A percentile compares a stretch with the other conserved stretches of the same genome.
Conservation (phyloP, 2,329 filamentous ascomycete genomes). For the Xylaria sp. region DNA sequence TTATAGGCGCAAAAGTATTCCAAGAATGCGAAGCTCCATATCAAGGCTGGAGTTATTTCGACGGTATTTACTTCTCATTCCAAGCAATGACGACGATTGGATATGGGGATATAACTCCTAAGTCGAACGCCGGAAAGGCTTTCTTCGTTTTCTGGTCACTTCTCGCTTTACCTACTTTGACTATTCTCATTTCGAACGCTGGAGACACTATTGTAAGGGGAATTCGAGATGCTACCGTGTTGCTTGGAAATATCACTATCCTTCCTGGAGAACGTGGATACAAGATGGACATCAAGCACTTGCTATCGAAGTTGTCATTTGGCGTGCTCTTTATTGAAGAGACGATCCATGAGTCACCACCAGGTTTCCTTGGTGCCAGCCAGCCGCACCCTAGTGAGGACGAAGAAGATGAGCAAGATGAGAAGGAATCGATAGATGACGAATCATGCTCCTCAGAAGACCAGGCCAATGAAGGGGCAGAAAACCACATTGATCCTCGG, state of each 20-base stretch:
- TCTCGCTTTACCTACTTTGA: conserved; percentile 85
- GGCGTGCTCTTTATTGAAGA: conserved; percentile 50
- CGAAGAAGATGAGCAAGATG: conserved; percentile 26
- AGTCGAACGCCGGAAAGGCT: conserved; percentile 77
- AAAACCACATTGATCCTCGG: neutral
- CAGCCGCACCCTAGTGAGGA: conserved; percentile 34
- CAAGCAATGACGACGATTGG: conserved; percentile 83
- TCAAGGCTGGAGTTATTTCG: conserved; percentile 75
- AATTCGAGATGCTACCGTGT: conserved; percentile 60
- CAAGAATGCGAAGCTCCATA: conserved; percentile 56
- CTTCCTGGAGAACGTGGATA: conserved; percentile 61
- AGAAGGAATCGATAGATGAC: conserved; percentile 32
- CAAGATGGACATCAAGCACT: conserved; percentile 50
- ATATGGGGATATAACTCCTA: conserved; percentile 79
- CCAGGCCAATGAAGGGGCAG: neutral
- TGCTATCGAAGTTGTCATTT: conserved; percentile 49
- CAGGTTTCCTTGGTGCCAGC: conserved; percentile 49
- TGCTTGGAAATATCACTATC: conserved; percentile 64
- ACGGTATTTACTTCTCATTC: conserved; percentile 85
- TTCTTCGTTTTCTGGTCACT: conserved; percentile 96
- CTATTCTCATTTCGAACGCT: conserved; percentile 82
- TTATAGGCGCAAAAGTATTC: conserved; percentile 79
- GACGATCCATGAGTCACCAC: conserved; percentile 46
- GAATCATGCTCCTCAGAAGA: conserved; percentile 37
- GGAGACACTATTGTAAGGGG: conserved; percentile 79